Percentiles rank a stretch among this genome's conserved stretches.
phyloP scores from a whole-genome alignment of 371 early-diverging fungal genomes.

The Blakeslea trispora region DNA sequence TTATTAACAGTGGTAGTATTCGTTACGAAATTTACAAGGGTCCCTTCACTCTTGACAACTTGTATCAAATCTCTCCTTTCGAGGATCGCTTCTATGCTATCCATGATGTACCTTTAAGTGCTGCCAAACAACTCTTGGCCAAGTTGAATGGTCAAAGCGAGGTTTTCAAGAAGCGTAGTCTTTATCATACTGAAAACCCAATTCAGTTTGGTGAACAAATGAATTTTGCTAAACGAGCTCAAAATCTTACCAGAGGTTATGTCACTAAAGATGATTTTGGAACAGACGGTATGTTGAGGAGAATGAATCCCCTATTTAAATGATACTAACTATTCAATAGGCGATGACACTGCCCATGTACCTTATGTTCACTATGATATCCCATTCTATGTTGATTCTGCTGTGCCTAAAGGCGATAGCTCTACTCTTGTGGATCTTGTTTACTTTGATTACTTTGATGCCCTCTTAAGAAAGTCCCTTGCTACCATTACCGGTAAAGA shows the following conservation, averaged over 20 bases:
- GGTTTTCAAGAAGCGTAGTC: slow-evolving; percentile 40
- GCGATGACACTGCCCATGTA: slow-evolving; percentile 42
- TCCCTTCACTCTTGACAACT: slow-evolving; percentile 50
- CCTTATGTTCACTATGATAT: slow-evolving; percentile 41
- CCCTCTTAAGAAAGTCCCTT: slow-evolving; percentile 7
- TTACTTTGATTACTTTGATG: slow-evolving; percentile 37
- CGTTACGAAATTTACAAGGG: slow-evolving; percentile 59
- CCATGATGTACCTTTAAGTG: slow-evolving; percentile 37
- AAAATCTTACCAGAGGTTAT: slow-evolving; percentile 30
- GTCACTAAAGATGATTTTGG: slow-evolving; percentile 55
- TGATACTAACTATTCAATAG: slow-evolving; percentile 3
- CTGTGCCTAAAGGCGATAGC: slow-evolving; percentile 27
- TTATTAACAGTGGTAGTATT: slow-evolving; percentile 53
- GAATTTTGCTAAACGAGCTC: slow-evolving; percentile 26
- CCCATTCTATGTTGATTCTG: slow-evolving; percentile 42
- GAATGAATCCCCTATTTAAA: no score
- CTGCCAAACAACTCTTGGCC: slow-evolving; percentile 40
- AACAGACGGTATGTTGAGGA: slow-evolving; percentile 37
- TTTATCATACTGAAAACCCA: background rate
- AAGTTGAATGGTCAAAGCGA: slow-evolving; percentile 61
- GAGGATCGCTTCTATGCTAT: slow-evolving; percentile 44
- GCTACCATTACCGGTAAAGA: slow-evolving; percentile 6
- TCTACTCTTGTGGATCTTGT: slow-evolving; percentile 30
- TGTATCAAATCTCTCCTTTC: slow-evolving; percentile 56
- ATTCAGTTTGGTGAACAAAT: background rate